These are phyloP conservation scores for Calocera viscosa DNA, from an alignment of 768 basidiomycete species.

Conservation along the genomic window DNA sequence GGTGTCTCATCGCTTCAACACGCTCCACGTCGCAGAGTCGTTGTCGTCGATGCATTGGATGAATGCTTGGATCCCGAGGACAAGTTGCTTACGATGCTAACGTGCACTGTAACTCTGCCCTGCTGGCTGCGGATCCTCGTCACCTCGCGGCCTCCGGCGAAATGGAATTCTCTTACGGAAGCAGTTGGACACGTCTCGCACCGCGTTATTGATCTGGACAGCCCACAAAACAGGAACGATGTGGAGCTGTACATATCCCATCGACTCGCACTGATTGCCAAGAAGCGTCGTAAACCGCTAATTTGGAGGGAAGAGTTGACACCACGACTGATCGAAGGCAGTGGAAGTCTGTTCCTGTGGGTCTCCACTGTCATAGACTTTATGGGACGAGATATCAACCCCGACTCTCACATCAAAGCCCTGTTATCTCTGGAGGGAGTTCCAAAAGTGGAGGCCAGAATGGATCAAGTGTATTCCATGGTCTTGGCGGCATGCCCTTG, in stretches of 20 bases:
- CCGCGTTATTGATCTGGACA: neutral
- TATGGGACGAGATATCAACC: neutral
- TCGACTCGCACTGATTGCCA: neutral
- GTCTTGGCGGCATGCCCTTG: neutral
- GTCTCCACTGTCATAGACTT: neutral
- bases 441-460: neutral
- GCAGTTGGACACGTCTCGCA: neutral
- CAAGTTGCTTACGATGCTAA: neutral
- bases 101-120: neutral
- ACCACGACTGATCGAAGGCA: neutral
- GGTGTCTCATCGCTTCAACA: slow-evolving; percentile 1
- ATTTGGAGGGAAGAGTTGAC: neutral
- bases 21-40: neutral
- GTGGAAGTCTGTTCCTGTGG: neutral
- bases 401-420: neutral
- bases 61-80: neutral
- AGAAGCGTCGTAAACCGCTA: neutral
- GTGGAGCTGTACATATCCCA: neutral
- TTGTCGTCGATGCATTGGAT: neutral
- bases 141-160: neutral
- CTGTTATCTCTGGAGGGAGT: neutral
- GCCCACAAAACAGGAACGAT: neutral
- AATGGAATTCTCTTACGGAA: slow-evolving; percentile 14
- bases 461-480: neutral
- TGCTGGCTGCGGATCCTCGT: neutral